Evolutionary conservation across 306 rosid genomes (phyloP), one percentile per base, ranked within the genome.

Genomic region (Abrus pulchellus): DNA sequence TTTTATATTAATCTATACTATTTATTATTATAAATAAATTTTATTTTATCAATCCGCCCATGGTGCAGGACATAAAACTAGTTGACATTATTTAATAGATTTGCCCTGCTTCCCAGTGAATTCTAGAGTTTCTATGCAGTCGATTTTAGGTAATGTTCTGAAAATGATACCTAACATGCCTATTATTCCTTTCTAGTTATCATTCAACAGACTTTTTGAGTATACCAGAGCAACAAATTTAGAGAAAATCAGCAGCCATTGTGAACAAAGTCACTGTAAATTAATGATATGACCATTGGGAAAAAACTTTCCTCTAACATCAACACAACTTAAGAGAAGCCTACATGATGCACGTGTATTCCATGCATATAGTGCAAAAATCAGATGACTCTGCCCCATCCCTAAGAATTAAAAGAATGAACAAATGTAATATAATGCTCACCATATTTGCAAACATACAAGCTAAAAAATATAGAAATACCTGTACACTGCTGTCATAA

Each of bases 401-500:
- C n/a, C 70, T 27, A 45, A 43, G 68, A 9, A 28, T 0, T 40
- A 43, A 29, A 48, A 7, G 60, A 72, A 73, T 47, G 40, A 60
- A 49, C 5, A 9, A 9, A 27, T 29, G 9, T 0, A 48, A 48
- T 75, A 29, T 41, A 74, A 55, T 52, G 71, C 38, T 28, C 56
- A 41, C 57, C 62, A 80, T 73, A 62, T 53, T 41, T 65, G 53
- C 53, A 64, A 3, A 28, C 9, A 54, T 43, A 70, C 72, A 47
- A 55, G 68, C 7, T 29, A 52, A 32, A 40, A 43, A 44, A 4
- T 49, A 12, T 41, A 69, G 38, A 81, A 81, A 38, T 88, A 93
- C 97, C 97, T 93, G 93, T 88, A 87, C 92, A 84, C 82, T 72
- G 87, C 87, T 81, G 89, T 81, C 76, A 77, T 77, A 83, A 83